Evolutionary conservation across 176 grass and related monocot species (phyloP), one percentile per base, ranked within the genome.

Genomic region (Hordeum marinum): DNA sequence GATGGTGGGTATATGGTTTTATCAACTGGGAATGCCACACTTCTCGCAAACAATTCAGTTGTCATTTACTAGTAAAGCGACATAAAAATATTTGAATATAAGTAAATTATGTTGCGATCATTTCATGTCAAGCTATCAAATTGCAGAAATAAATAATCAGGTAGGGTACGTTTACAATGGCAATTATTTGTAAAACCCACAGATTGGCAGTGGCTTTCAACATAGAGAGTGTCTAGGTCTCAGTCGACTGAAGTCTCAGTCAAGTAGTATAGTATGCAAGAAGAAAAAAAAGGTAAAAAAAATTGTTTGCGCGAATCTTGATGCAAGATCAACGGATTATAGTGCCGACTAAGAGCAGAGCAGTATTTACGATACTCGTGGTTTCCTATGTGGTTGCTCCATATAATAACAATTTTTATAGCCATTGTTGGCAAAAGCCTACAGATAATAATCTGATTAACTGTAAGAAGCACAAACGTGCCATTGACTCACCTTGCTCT

Each of bases 401-500:
- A 72, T 58, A 25, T 13, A 50, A 71, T 7, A 1, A 36, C 8
- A 69, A 8, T 43, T 52, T 18, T 1, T 36, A 58, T 67, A 21
- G 18, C 23, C 2, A 35, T 21, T 43, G 5, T 86, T 25, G 9
- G 46, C 1, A 60, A 7, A 68, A 59, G 34, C 23, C 24, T 9
- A 59, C 9, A 59, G 5, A 25, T 72, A 32, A 17, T 88, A 32
- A 17, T 88, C 12, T n/a, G 37, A 14, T 25, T 4, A 72, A 79
- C 9, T 3, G 41, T 13, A 24, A 65, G 23, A 80, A 55, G 32
- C 61, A 57, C 7, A 63, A 8, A 40, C 26, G 15, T 72, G n/a
- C 7, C 25, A 76, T 6, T 13, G 29, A 61, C 77, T 89, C 63
- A 86, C 88, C 83, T 64, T 59, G 20, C 40, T 41, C 13, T 20